Conservation (phyloP, 768 basidiomycete species). For the Suillus subalutaceus region DNA sequence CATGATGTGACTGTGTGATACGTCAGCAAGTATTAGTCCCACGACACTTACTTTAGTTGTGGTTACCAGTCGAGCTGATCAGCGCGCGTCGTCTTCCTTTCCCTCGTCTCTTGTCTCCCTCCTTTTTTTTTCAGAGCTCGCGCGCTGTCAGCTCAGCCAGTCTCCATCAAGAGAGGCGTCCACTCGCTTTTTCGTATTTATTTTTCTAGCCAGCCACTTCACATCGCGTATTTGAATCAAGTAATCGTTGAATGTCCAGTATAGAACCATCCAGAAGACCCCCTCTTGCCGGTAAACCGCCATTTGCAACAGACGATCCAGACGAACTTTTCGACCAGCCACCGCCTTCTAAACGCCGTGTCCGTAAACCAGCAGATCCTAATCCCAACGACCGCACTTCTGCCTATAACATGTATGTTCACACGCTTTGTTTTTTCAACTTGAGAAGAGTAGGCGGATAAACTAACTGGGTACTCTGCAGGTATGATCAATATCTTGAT, state of each 20-base stretch:
- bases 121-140: slow-evolving; percentile 1
- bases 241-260: slow-evolving; percentile 2
- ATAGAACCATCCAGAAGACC: slow-evolving; percentile 1
- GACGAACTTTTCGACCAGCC: slow-evolving; percentile 59
- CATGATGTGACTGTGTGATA: not conserved
- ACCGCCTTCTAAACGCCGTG: slow-evolving; percentile 39
- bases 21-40: not conserved
- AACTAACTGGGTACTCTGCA: slow-evolving; percentile 28
- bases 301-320: slow-evolving; percentile 67
- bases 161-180: slow-evolving; percentile 10
- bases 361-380: slow-evolving; percentile 47
- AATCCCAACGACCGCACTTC: slow-evolving; percentile 61
- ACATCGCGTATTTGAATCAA: slow-evolving; percentile 3
- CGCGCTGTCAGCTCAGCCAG: slow-evolving; percentile 6
- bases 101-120: not conserved
- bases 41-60: slow-evolving; percentile 6
- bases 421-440: slow-evolving; percentile 11
- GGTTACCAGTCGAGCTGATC: not conserved
- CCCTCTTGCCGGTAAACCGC: slow-evolving; percentile 7
- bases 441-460: not conserved
- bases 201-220: slow-evolving; percentile 2
- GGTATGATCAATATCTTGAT: slow-evolving; percentile 66
- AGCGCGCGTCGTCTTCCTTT: not conserved
- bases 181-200: slow-evolving; percentile 9
- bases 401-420: slow-evolving; percentile 68